Evolutionary conservation across 306 rosid species (phyloP).

Genomic region (Prunus mira): DNA sequence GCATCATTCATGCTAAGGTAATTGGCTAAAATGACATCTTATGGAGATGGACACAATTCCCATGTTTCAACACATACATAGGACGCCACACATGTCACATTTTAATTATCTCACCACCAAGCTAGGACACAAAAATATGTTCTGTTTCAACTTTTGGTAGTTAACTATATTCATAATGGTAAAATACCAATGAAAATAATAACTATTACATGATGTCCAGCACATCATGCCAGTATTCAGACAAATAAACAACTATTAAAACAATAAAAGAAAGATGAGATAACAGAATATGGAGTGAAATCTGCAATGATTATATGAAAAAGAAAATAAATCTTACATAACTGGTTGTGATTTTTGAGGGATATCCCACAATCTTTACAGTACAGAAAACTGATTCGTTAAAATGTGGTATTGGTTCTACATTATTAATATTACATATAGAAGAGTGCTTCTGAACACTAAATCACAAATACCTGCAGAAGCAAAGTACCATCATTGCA

Average conservation of each 20-base stretch:
- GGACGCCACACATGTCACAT: background rate
- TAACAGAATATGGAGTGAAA: background rate
- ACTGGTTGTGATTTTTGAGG: background rate
- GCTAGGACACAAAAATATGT: background rate
- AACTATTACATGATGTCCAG: background rate
- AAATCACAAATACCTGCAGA: conserved; percentile 68
- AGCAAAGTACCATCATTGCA: conserved; percentile 88
- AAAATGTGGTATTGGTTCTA: background rate
- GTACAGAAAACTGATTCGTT: background rate
- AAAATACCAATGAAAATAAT: background rate
- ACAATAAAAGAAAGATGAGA: background rate
- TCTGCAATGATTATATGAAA: background rate
- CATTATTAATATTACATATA: conserved; percentile 18
- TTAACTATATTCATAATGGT: background rate
- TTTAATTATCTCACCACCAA: background rate
- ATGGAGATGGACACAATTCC: background rate
- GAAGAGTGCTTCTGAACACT: conserved; percentile 18
- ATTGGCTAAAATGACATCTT: background rate
- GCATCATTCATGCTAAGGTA: background rate
- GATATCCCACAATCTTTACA: background rate
- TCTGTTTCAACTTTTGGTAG: background rate
- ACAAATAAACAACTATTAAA: background rate
- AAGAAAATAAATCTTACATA: background rate
- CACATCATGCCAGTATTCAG: background rate
- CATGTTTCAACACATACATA: conserved; percentile 2